Evolutionary conservation across 2,329 filamentous ascomycete species (phyloP).

Genomic region (Trematosphaeria pertusa): DNA sequence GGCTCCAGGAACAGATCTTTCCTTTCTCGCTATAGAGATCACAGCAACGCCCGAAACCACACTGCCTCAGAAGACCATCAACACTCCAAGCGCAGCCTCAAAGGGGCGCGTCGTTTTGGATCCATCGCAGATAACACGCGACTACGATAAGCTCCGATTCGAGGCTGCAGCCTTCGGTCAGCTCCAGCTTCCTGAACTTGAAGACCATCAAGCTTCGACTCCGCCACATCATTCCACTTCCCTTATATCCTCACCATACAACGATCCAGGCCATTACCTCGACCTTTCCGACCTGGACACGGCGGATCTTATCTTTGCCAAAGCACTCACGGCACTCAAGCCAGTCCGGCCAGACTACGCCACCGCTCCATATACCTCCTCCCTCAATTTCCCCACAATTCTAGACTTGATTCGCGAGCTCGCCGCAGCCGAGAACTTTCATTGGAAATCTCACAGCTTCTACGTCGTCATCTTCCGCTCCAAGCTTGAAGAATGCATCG

Average conservation of each 20-base stretch:
- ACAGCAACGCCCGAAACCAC: not conserved
- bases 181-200: constrained; percentile 13
- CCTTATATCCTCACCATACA: constrained; percentile 79
- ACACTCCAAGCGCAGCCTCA: not conserved
- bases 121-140: constrained; percentile 33
- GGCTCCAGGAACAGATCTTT: constrained; percentile 23
- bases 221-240: constrained; percentile 33
- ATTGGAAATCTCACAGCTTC: constrained; percentile 71
- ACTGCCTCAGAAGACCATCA: constrained; percentile 1
- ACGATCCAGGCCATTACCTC: constrained; percentile 72
- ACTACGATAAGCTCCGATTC: constrained; percentile 44
- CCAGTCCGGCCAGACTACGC: constrained; percentile 75
- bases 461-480: constrained; percentile 88
- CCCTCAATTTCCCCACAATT: constrained; percentile 78
- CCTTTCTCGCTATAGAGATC: constrained; percentile 17
- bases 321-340: constrained; percentile 70
- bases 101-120: constrained; percentile 23
- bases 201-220: not conserved
- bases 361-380: constrained; percentile 72
- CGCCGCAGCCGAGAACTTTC: constrained; percentile 50
- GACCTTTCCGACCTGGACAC: constrained; percentile 71
- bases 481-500: constrained; percentile 69
- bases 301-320: constrained; percentile 73
- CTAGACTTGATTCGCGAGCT: constrained; percentile 65
- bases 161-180: constrained; percentile 40